Base-by-base conservation (phyloP, 805 yeast species). In the Candida germanica region DNA sequence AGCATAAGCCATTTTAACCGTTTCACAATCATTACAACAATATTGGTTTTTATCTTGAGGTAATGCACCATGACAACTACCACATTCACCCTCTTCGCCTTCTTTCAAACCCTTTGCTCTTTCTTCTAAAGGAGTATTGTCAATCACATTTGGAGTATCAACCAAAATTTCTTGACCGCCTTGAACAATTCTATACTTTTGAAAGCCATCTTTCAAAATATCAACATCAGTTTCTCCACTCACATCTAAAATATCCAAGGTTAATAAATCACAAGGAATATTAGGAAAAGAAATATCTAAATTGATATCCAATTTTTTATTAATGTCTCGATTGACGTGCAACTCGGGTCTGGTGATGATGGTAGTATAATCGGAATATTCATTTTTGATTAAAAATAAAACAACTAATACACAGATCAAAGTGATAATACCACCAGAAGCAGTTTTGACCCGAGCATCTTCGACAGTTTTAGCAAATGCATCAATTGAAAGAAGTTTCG, bases 391-490 rank as follows among this genome's bases (percentile, higher is more conserved):
- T 42, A 93, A 68, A 35, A 83, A 48, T 15, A 82, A 38, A 12
- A 87, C 80, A 3, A 84, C 67, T 5, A 78, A 33, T 3, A 78
- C 51, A 51, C 96, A 83, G 3, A 77, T 63, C 27, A 93, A 51
- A 3, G 98, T 87, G 51, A 93, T 85, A 18, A 87, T 50, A 2
- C 96, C 98, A 35, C 98, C 98, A 6, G 91, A 73, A 4, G 91
- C 73, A 3, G 98, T 93, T 44, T 84, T 79, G 42, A 93, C 77
- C 33, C 86, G 75, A 6, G 95, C 94, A 58, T 93, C 98, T 53
- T 91, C 98, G 23, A 87, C 89, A 4, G 97, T 86, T 61, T 89
- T 91, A 19, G 95, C 76, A 56, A 91, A 89, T n/a, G 91, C 95
- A 60, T 89, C 98, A 40, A 85, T 65, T 28, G 81, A 77, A 32